Percentiles rank a stretch among this genome's conserved stretches.
Conservation (phyloP, 164 flowering plant genomes). For the Warburgia ugandensis region DNA sequence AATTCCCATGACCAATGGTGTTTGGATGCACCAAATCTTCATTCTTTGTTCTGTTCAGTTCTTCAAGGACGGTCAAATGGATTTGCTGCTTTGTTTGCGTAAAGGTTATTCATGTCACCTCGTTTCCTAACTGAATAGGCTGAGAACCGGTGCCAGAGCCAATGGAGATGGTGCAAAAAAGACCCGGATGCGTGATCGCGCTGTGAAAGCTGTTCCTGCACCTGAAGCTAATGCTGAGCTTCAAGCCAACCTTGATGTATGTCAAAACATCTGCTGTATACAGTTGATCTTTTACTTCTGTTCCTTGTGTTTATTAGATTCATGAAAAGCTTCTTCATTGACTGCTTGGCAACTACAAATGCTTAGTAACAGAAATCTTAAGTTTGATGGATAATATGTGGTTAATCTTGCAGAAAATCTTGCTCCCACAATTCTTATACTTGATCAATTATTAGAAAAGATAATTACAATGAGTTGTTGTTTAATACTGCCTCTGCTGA, state of each 20-base stretch:
- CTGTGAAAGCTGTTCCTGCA: conserved; percentile 59
- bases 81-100: background rate
- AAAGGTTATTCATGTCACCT: background rate
- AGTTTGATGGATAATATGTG: no score
- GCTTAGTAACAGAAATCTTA: no score
- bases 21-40: background rate
- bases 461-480: no score
- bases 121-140: conserved; percentile 26
- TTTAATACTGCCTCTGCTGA: no score
- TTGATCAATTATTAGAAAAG: no score
- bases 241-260: conserved; percentile 80
- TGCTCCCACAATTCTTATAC: no score
- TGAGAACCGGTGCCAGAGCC: conserved; percentile 56
- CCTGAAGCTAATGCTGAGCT: conserved; percentile 88
- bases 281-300: background rate
- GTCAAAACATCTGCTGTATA: conserved; percentile 27
- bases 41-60: background rate
- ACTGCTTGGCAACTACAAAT: no score
- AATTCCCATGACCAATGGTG: background rate
- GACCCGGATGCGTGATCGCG: conserved; percentile 56
- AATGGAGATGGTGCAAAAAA: conserved; percentile 64
- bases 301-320: no score
- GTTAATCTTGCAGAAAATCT: no score
- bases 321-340: no score
- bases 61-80: background rate